These are phyloP conservation scores for Smallanthus sonchifolius DNA, from an alignment of 129 eudicot genomes.

Conservation along the genomic window DNA sequence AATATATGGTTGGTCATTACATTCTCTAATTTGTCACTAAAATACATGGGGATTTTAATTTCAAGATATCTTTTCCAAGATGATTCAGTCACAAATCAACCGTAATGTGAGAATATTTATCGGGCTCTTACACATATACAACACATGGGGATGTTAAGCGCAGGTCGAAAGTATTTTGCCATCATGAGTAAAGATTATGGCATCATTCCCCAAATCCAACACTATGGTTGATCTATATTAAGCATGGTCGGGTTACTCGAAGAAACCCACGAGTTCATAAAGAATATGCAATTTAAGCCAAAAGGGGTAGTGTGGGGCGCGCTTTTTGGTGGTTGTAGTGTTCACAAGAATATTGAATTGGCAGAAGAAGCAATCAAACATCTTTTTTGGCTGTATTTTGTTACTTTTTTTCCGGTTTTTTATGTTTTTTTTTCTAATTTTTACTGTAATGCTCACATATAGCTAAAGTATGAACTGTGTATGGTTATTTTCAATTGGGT, in stretches of 20 bases:
- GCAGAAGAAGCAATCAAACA: conserved; percentile 57
- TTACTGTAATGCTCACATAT: too few species aligned
- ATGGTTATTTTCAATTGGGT: too few species aligned
- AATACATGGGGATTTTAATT: too few species aligned
- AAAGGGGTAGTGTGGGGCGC: conserved; percentile 56
- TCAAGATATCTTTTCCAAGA: conserved; percentile 37
- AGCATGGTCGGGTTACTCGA: conserved; percentile 41
- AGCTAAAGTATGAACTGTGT: too few species aligned
- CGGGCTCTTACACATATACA: conserved; percentile 50
- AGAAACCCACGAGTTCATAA: conserved; percentile 40
- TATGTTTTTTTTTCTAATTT: too few species aligned
- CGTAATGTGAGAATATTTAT: conserved; percentile 47
- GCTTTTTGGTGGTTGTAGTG: conserved; percentile 45
- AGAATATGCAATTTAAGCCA: conserved; percentile 34
- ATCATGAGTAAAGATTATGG: conserved; percentile 38
- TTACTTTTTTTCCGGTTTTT: too few species aligned
- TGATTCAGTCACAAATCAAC: conserved; percentile 28
- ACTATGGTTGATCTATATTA: conserved; percentile 51
- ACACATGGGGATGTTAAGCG: conserved; percentile 45
- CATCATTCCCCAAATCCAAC: conserved; percentile 40
- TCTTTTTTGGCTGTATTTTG: too few species aligned
- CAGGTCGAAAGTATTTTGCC: conserved; percentile 32
- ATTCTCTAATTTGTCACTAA: too few species aligned
- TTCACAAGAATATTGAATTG: conserved; percentile 44
- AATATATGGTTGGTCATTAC: too few species aligned